phyloP scores from a whole-genome alignment of 192 early-diverging fungal species.

The Coemansia sp. region DNA sequence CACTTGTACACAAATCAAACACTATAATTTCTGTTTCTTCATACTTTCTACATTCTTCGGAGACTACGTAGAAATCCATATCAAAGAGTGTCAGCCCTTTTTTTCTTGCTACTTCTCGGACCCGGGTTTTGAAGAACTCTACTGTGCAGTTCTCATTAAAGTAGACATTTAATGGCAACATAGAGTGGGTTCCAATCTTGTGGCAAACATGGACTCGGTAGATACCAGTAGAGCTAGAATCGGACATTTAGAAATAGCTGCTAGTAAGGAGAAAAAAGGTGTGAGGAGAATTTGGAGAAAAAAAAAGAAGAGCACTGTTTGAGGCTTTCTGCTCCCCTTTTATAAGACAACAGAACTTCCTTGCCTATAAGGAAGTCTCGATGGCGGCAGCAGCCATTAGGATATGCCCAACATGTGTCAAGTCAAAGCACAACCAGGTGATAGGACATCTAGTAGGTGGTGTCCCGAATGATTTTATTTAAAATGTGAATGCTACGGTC shows the following conservation, averaged over 20 bases:
- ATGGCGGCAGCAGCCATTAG: too few relatives aligned
- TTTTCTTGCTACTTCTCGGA: not conserved
- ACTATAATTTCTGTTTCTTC: not conserved
- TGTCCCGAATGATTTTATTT: too few relatives aligned
- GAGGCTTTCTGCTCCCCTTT: too few relatives aligned
- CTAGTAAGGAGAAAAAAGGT: not conserved
- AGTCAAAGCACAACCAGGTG: too few relatives aligned
- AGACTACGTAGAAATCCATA: not conserved
- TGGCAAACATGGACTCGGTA: not conserved
- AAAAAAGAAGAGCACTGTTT: too few relatives aligned
- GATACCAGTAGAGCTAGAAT: not conserved
- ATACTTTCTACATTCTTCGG: not conserved
- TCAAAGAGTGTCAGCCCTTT: not conserved
- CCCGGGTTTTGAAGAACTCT: not conserved
- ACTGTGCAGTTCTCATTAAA: not conserved
- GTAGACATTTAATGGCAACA: not conserved
- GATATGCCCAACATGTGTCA: too few relatives aligned
- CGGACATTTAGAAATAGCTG: not conserved
- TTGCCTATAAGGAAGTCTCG: too few relatives aligned
- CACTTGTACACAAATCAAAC: not conserved
- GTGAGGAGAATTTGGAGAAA: too few relatives aligned
- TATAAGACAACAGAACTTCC: too few relatives aligned
- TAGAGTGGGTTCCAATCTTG: not conserved
- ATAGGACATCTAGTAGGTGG: too few relatives aligned
- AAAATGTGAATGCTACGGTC: too few relatives aligned